A percentile compares a stretch with the other conserved stretches of the same genome.
Evolutionary conservation across 2,329 filamentous ascomycete genomes (phyloP).

Genomic region (Fusarium pininemorale): DNA sequence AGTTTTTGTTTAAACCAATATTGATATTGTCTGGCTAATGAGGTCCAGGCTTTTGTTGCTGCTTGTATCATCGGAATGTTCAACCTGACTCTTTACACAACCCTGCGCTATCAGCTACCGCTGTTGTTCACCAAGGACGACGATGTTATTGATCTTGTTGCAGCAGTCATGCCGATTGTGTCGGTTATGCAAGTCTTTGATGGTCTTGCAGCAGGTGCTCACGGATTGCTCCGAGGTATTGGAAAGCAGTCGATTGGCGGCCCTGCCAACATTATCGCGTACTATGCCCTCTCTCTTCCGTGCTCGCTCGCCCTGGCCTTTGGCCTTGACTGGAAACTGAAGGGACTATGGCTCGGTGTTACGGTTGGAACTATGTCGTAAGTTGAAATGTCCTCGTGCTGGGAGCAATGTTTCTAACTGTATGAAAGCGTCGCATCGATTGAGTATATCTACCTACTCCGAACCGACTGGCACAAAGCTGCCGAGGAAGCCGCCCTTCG

Average conservation of each 20-base stretch:
- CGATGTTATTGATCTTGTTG: slow-evolving; percentile 74
- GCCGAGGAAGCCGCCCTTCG: slow-evolving; percentile 62
- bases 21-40: background rate
- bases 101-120: slow-evolving; percentile 77
- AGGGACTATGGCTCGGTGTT: slow-evolving; percentile 84
- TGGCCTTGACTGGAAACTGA: slow-evolving; percentile 77
- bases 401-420: slow-evolving; percentile 7
- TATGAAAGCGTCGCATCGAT: slow-evolving; percentile 59
- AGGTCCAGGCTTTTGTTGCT: slow-evolving; percentile 64
- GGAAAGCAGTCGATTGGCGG: slow-evolving; percentile 91
- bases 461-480: slow-evolving; percentile 64
- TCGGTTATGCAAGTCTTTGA: slow-evolving; percentile 93
- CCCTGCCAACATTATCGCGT: slow-evolving; percentile 85
- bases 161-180: slow-evolving; percentile 78
- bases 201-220: slow-evolving; percentile 78
- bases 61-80: slow-evolving; percentile 78
- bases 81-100: slow-evolving; percentile 76
- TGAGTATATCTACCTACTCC: slow-evolving; percentile 62
- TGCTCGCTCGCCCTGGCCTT: slow-evolving; percentile 83
- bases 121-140: slow-evolving; percentile 79
- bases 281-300: slow-evolving; percentile 87
- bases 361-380: slow-evolving; percentile 74
- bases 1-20: slow-evolving; percentile 36
- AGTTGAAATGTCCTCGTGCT: slow-evolving; percentile 41
- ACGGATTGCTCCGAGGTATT: slow-evolving; percentile 85